phyloP scores from a whole-genome alignment of 148 eudicot genomes.

The Vaccinium vitisidaea region DNA sequence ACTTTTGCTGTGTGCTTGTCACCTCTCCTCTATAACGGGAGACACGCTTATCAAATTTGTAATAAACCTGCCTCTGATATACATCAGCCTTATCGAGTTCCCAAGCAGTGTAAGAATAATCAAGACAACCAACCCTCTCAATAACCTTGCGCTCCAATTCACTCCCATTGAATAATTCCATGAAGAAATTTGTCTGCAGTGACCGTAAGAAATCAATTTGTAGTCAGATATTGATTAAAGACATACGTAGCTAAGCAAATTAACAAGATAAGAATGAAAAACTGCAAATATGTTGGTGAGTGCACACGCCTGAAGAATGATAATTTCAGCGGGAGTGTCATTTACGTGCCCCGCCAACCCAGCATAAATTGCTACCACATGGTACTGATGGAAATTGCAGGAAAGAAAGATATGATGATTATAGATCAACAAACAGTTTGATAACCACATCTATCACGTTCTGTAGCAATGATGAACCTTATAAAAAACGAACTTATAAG shows the following conservation, averaged over 20 bases:
- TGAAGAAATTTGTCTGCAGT: conserved; percentile 62
- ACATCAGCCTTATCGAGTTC: conserved; percentile 76
- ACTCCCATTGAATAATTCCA: conserved; percentile 80
- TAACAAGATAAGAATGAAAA: neutral
- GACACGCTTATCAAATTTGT: conserved; percentile 66
- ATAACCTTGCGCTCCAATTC: conserved; percentile 70
- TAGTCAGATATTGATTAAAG: conserved; percentile 3
- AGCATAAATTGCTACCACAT: neutral
- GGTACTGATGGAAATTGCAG: neutral
- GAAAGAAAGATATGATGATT: neutral
- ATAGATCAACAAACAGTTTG: neutral
- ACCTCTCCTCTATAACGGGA: conserved; percentile 93
- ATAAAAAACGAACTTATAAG: neutral
- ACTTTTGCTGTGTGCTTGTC: conserved; percentile 79
- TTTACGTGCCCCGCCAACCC: neutral
- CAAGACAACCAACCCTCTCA: conserved; percentile 83
- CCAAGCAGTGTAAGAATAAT: conserved; percentile 84
- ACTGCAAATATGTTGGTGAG: neutral
- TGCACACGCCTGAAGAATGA: neutral
- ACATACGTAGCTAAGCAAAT: neutral
- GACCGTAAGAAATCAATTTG: conserved; percentile 12
- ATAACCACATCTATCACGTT: neutral
- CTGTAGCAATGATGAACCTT: neutral
- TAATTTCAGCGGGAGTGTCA: neutral
- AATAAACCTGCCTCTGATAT: conserved; percentile 74